Base-by-base conservation (phyloP, 495 filamentous ascomycete genomes). In the Aspergillus coremiiformis region DNA sequence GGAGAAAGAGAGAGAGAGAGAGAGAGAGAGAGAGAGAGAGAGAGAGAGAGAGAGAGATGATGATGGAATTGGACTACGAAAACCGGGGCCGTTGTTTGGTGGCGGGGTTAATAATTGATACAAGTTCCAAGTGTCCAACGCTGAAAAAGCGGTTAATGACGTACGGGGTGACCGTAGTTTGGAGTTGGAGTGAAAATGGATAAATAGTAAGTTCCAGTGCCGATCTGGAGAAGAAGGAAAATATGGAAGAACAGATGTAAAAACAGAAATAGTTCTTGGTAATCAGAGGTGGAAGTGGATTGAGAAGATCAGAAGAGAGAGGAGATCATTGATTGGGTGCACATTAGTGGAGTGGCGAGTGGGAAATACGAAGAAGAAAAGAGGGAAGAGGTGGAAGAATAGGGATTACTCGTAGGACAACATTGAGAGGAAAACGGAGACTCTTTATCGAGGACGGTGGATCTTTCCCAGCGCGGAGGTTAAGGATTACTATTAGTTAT, bases 71-170 rank as follows among this genome's bases (percentile, higher is more conserved):
- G 45, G 47, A 45, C 52, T 47, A 57, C 48, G 58, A 55, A 48
- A 57, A 37, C 56, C 44, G 47, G 54, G 49, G 49, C 29, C 44
- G 39, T 33, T 29, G 7, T 43, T 23, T 26, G 42, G 51, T 49
- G 50, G 47, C 47, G 48, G 51, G 53, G 55, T 49, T 55, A 39
- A 47, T 49, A 49, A 47, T 43, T 35, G 44, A 44, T 47, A 50
- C 49, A 55, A 39, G 56, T 53, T 8, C 24, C 4, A 27, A 27
- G 4, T 51, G 49, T 29, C 50, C 49, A 52, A 57, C 56, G 55
- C 45, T 52, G 63, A 59, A 64, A n/a, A n/a, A n/a, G n/a, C n/a
- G n/a, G n/a, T n/a, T 60, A 55, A 61, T 67, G 65, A 68, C 67
- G 67, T 68, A 68, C 53, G 44, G 53, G n/a, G 54, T 55, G 63